Conservation (phyloP, 176 grass and related monocot species). For the Carex scoparia region DNA sequence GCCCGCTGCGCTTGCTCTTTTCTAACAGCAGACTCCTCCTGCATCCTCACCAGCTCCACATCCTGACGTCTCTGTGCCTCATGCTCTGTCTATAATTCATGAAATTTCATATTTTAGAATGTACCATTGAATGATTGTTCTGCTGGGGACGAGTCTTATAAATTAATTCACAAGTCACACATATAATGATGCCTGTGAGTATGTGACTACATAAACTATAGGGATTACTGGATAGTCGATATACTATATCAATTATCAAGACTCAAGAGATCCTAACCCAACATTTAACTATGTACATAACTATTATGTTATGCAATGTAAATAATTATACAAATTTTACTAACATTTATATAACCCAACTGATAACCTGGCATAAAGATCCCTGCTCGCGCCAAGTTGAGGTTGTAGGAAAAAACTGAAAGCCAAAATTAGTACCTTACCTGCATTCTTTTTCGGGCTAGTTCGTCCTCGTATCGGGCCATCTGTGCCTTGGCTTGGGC, state of each 20-base stretch:
- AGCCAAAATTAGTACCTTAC: conserved; percentile 11
- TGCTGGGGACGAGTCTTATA: not conserved
- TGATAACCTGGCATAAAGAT: not conserved
- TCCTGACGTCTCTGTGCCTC: conserved; percentile 61
- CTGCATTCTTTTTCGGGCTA: conserved; percentile 83
- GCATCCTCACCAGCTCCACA: conserved; percentile 86
- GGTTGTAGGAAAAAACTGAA: not conserved
- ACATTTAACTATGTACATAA: not conserved
- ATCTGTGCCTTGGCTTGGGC: conserved; percentile 65
- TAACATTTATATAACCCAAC: not conserved
- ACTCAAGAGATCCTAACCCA: not conserved
- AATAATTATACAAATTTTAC: not conserved
- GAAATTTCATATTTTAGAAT: not conserved
- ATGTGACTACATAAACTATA: not conserved
- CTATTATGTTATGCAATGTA: too few relatives aligned
- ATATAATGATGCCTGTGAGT: not conserved
- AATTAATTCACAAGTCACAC: not conserved
- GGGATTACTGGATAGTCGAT: not conserved
- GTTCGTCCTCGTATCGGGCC: conserved; percentile 77
- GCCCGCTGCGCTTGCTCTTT: conserved; percentile 64
- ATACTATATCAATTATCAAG: not conserved
- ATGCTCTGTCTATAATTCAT: conserved; percentile 49
- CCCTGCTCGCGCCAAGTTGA: not conserved
- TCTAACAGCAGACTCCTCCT: conserved; percentile 56
- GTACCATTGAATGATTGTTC: not conserved